Evolutionary conservation across 192 early-diverging fungal genomes (phyloP).

Genomic region (Phlyctochytrium planicorne): DNA sequence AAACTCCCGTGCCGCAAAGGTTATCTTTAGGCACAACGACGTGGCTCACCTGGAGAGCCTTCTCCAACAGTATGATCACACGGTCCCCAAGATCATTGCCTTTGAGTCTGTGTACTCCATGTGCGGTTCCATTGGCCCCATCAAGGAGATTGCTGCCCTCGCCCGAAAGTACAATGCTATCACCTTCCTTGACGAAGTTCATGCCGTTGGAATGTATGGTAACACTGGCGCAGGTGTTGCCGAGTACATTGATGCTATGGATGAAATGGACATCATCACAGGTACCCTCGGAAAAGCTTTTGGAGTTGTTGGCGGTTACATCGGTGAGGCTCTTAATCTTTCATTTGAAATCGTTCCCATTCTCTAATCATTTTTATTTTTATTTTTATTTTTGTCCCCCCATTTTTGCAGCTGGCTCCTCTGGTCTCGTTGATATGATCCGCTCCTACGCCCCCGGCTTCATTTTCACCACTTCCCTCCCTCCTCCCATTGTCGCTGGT

Average conservation of each 20-base stretch:
- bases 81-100: conserved; percentile 88
- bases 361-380: background rate
- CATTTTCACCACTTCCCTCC: conserved; percentile 98
- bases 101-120: conserved; percentile 98
- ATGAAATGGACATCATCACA: conserved; percentile 90
- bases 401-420: conserved; percentile 57
- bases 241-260: conserved; percentile 88
- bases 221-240: conserved; percentile 91
- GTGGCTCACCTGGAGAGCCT: conserved; percentile 81
- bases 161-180: conserved; percentile 95
- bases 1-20: conserved; percentile 82
- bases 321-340: conserved; percentile 61
- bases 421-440: conserved; percentile 88
- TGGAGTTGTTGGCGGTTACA: conserved; percentile 96
- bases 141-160: conserved; percentile 82
- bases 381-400: background rate
- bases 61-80: conserved; percentile 73
- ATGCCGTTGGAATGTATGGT: conserved; percentile 97
- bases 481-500: conserved; percentile 88
- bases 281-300: conserved; percentile 96
- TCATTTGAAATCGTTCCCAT: background rate
- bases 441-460: conserved; percentile 96
- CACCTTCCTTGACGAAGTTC: conserved; percentile 95
- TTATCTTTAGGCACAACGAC: conserved; percentile 92
- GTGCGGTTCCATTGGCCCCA: conserved; percentile 90